Conservation (phyloP, 176 grass and related monocot species). For the Oryza longistaminata region DNA sequence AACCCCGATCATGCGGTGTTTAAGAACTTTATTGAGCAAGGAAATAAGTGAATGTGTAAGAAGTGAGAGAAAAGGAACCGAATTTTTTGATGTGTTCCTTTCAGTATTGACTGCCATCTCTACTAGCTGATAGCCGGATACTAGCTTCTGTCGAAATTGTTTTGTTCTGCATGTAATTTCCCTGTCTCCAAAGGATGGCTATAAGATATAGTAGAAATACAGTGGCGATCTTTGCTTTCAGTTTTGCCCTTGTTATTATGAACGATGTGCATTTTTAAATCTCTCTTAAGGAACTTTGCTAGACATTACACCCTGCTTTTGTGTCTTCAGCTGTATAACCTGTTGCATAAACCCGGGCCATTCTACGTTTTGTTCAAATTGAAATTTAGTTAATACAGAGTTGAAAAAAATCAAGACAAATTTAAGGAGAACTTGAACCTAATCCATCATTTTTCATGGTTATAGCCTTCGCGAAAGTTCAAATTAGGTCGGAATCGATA, state of each 20-base stretch:
- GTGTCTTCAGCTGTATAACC: not conserved
- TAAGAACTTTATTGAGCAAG: constrained; percentile 23
- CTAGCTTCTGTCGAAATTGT: not conserved
- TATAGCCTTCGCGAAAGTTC: too few relatives aligned
- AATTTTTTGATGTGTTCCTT: constrained; percentile 63
- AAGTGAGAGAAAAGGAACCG: constrained; percentile 54
- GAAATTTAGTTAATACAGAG: not conserved
- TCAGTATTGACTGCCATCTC: constrained; percentile 37
- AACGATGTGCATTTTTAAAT: not conserved
- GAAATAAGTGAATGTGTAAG: constrained; percentile 21
- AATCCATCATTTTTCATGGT: too few relatives aligned
- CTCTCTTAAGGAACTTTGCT: not conserved
- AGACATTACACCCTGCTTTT: not conserved
- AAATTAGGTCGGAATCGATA: too few relatives aligned
- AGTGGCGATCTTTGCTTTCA: not conserved
- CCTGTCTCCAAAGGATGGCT: not conserved
- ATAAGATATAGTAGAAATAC: constrained; percentile 1
- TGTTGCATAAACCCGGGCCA: not conserved
- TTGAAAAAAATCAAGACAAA: too few relatives aligned
- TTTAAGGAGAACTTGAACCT: too few relatives aligned
- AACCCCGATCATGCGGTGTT: constrained; percentile 3
- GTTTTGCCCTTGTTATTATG: not conserved
- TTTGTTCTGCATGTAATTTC: not conserved
- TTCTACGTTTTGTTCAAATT: not conserved
- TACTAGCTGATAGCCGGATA: not conserved